phyloP scores from a whole-genome alignment of 495 filamentous ascomycete species.

The Alectoria sarmentosa region DNA sequence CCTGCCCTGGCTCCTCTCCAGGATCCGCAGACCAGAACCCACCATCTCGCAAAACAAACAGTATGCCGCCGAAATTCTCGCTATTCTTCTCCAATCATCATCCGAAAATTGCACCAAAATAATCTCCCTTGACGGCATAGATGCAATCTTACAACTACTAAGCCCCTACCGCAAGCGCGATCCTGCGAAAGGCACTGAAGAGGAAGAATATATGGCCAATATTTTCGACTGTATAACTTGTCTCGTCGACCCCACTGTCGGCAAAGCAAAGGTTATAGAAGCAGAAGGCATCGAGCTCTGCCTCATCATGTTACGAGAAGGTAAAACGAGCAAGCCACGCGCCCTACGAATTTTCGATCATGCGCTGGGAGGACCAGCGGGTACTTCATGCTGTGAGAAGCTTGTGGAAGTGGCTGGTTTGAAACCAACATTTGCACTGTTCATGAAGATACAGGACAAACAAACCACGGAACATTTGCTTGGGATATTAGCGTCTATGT shows the following conservation, averaged over 20 bases:
- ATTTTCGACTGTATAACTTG: constrained; percentile 79
- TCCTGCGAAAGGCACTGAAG: constrained; percentile 76
- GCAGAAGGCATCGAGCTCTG: constrained; percentile 89
- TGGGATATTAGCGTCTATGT: constrained; percentile 78
- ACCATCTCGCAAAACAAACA: constrained; percentile 82
- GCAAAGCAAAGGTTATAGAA: constrained; percentile 78
- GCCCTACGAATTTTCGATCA: constrained; percentile 81
- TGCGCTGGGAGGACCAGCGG: constrained; percentile 54
- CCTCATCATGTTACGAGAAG: constrained; percentile 79
- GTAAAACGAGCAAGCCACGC: constrained; percentile 70
- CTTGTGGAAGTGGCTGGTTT: constrained; percentile 81
- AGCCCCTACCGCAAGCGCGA: constrained; percentile 87
- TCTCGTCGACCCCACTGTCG: constrained; percentile 64
- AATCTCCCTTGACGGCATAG: constrained; percentile 62
- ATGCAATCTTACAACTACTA: constrained; percentile 73
- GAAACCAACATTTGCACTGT: constrained; percentile 75
- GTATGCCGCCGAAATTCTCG: constrained; percentile 86
- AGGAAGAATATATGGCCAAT: constrained; percentile 93
- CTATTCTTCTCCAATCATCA: constrained; percentile 74
- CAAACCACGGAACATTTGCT: constrained; percentile 76
- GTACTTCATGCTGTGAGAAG: constrained; percentile 56
- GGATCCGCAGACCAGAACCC: constrained; percentile 57
- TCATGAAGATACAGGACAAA: constrained; percentile 80
- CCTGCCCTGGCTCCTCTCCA: constrained; percentile 66
- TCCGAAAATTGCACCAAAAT: constrained; percentile 55